These are phyloP conservation scores for Paracoccidioides lutzii DNA, from an alignment of 2,329 filamentous ascomycete species.

Conservation along the genomic window DNA sequence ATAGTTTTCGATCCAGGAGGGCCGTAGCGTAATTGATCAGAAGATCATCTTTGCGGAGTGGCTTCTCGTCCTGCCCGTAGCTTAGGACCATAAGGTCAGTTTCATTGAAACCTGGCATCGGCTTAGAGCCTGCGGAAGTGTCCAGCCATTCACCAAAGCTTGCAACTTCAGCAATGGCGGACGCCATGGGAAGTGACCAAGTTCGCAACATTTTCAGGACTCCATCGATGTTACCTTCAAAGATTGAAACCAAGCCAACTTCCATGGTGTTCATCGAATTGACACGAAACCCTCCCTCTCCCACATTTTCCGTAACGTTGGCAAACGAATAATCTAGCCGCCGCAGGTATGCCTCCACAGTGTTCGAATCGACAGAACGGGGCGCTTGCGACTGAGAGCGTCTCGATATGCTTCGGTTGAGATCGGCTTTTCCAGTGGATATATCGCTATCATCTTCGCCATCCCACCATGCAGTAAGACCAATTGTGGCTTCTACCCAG, in stretches of 20 bases:
- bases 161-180: conserved; percentile 70
- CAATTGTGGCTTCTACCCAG: conserved; percentile 82
- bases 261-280: conserved; percentile 65
- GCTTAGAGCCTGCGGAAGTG: conserved; percentile 39
- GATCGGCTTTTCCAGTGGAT: conserved; percentile 14
- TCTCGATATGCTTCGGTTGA: conserved; percentile 6
- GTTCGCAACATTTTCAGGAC: conserved; percentile 59
- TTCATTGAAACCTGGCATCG: conserved; percentile 60
- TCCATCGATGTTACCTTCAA: conserved; percentile 70
- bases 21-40: conserved; percentile 62
- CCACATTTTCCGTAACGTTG: conserved; percentile 47
- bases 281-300: conserved; percentile 55
- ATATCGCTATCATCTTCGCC: conserved; percentile 50
- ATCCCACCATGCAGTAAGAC: conserved; percentile 84
- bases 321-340: conserved; percentile 61
- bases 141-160: conserved; percentile 75
- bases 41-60: conserved; percentile 65
- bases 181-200: conserved; percentile 70
- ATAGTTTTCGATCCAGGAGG: conserved; percentile 31
- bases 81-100: conserved; percentile 78
- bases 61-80: conserved; percentile 47
- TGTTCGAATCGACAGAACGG: conserved; percentile 37
- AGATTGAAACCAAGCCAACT: conserved; percentile 65
- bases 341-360: conserved; percentile 57
- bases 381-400: conserved; percentile 25